Percentiles rank a stretch among this genome's conserved stretches.
phyloP scores from a whole-genome alignment of 495 filamentous ascomycete species.

The Penicillium diatomitis region DNA sequence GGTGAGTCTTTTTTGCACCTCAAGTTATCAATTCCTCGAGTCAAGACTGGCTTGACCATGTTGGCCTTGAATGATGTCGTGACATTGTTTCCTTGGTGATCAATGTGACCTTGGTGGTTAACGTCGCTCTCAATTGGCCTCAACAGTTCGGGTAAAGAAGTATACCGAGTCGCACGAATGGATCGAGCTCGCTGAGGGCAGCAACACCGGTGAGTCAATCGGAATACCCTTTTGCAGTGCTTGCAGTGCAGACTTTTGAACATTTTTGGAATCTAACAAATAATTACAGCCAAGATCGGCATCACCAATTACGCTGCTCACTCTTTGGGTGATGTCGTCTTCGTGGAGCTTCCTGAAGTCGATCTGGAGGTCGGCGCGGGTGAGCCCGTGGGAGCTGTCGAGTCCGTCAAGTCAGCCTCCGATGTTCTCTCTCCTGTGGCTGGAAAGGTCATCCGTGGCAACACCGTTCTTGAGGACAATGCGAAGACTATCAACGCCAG shows the following conservation, averaged over 20 bases:
- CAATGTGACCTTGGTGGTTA: conserved; percentile 12
- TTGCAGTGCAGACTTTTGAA: neutral
- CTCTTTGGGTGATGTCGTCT: conserved; percentile 91
- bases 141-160: conserved; percentile 54
- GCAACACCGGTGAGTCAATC: conserved; percentile 39
- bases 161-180: conserved; percentile 99
- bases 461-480: conserved; percentile 67
- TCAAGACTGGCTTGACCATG: too few relatives aligned
- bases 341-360: conserved; percentile 75
- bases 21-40: neutral
- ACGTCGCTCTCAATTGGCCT: conserved; percentile 12
- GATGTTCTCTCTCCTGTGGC: conserved; percentile 86
- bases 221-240: too few relatives aligned
- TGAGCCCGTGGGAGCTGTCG: conserved; percentile 84
- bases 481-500: conserved; percentile 78
- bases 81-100: neutral
- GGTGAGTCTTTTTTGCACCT: conserved; percentile 23
- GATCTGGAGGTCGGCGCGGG: conserved; percentile 55
- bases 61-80: too few relatives aligned
- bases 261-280: neutral
- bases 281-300: conserved; percentile 58
- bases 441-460: conserved; percentile 64
- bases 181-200: conserved; percentile 75
- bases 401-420: conserved; percentile 95
- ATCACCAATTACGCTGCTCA: conserved; percentile 87